Conservation (phyloP, 2,329 filamentous ascomycete species). For the Tolypocladium pustulatum region DNA sequence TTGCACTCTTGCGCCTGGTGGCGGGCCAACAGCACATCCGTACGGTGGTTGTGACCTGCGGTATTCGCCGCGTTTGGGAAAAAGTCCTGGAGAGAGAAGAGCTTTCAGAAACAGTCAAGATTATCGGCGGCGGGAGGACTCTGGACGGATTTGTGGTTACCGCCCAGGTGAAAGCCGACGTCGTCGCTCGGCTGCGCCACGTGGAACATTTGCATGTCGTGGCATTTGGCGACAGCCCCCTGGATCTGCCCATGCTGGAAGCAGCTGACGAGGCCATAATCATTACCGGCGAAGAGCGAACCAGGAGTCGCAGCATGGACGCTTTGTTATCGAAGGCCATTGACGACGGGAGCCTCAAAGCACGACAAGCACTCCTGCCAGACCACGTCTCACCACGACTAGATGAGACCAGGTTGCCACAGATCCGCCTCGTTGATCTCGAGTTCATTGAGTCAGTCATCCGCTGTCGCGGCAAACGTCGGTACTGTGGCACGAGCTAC, state of each 20-base stretch:
- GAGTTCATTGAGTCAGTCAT: slow-evolving; percentile 11
- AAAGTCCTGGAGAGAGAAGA: slow-evolving; percentile 33
- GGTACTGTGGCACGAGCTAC: neutral
- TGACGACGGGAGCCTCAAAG: slow-evolving; percentile 22
- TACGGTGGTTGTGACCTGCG: slow-evolving; percentile 44
- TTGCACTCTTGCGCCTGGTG: slow-evolving; percentile 26
- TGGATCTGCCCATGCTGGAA: slow-evolving; percentile 48
- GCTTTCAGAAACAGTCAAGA: slow-evolving; percentile 28
- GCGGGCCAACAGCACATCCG: slow-evolving; percentile 24
- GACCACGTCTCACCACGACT: slow-evolving; percentile 26
- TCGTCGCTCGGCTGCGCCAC: slow-evolving; percentile 31
- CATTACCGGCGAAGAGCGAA: slow-evolving; percentile 36
- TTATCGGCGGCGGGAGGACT: slow-evolving; percentile 43
- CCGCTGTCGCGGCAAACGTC: neutral
- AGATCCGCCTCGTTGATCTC: slow-evolving; percentile 20
- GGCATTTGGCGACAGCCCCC: slow-evolving; percentile 49
- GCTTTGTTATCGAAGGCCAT: slow-evolving; percentile 30
- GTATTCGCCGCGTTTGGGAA: slow-evolving; percentile 43
- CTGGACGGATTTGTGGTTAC: slow-evolving; percentile 39
- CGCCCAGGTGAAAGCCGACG: slow-evolving; percentile 32
- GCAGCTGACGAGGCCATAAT: slow-evolving; percentile 43
- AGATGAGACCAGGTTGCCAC: slow-evolving; percentile 28
- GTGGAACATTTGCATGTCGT: slow-evolving; percentile 32
- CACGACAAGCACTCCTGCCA: slow-evolving; percentile 37
- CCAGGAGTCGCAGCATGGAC: slow-evolving; percentile 44